phyloP scores from a whole-genome alignment of 2,329 filamentous ascomycete species.

The Daldinia sp. region DNA sequence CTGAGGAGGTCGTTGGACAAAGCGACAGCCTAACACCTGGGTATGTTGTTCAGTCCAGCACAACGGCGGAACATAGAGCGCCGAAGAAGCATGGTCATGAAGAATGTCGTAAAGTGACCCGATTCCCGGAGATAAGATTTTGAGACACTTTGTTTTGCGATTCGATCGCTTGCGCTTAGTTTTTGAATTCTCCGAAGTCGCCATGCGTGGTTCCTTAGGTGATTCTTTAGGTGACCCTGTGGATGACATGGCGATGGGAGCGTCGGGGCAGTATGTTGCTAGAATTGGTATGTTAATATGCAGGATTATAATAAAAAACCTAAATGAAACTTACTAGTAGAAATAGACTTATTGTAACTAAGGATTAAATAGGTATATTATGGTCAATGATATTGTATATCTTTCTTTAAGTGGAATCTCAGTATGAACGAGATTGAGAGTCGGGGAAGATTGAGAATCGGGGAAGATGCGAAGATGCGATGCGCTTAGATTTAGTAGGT shows the following conservation, averaged over 20 bases:
- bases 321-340: neutral
- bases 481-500: too few relatives aligned
- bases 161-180: constrained; percentile 4
- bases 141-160: constrained; percentile 33
- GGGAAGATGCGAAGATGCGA: too few relatives aligned
- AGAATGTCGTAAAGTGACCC: constrained; percentile 63
- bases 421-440: too few relatives aligned
- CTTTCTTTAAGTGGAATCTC: too few relatives aligned
- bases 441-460: too few relatives aligned
- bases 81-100: constrained; percentile 55
- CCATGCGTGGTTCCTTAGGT: neutral
- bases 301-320: neutral
- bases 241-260: constrained; percentile 2
- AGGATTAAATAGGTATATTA: too few relatives aligned
- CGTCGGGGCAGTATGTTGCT: neutral
- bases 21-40: constrained; percentile 57
- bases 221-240: too few relatives aligned
- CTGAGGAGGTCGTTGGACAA: constrained; percentile 54
- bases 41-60: constrained; percentile 64
- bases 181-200: neutral
- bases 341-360: neutral
- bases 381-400: too few relatives aligned
- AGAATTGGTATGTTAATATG: constrained; percentile 7
- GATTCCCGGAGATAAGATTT: constrained; percentile 52
- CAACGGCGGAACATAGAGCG: constrained; percentile 62